A percentile compares a stretch with the other conserved stretches of the same genome.
These are phyloP conservation scores for Sechiopsis laciniata DNA, from an alignment of 306 rosid species.

Conservation along the genomic window DNA sequence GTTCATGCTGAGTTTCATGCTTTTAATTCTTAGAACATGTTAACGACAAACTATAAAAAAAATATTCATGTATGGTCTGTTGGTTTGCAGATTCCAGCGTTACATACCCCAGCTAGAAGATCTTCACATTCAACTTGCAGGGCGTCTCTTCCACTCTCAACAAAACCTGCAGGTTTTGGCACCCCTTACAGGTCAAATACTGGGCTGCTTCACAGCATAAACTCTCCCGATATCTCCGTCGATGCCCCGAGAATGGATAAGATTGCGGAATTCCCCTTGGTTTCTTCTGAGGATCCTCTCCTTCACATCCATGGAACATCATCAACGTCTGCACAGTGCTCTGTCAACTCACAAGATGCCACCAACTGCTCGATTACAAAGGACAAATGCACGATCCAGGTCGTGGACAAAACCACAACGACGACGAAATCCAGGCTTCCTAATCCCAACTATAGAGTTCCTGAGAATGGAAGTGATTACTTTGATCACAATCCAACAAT, in stretches of 20 bases:
- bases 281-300: conserved; percentile 38
- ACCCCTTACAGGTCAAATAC: conserved; percentile 27
- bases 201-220: conserved; percentile 26
- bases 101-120: conserved; percentile 25
- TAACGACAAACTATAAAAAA: not conserved
- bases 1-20: not conserved
- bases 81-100: conserved; percentile 37
- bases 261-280: conserved; percentile 42
- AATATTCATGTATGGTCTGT: not conserved
- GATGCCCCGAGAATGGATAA: conserved; percentile 46
- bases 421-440: conserved; percentile 18
- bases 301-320: conserved; percentile 25
- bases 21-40: not conserved
- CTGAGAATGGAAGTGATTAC: conserved; percentile 26
- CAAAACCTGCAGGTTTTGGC: conserved; percentile 26
- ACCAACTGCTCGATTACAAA: conserved; percentile 36
- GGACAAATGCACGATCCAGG: conserved; percentile 47
- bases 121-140: conserved; percentile 30
- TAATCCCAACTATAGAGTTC: conserved; percentile 18
- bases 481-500: conserved; percentile 27
- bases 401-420: conserved; percentile 27
- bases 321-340: conserved; percentile 34
- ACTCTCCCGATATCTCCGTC: conserved; percentile 41
- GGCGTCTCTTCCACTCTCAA: conserved; percentile 41
- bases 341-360: conserved; percentile 22